Evolutionary conservation across 1,284 basidiomycete genomes (phyloP).

Genomic region (Apiotrichum siamense): DNA sequence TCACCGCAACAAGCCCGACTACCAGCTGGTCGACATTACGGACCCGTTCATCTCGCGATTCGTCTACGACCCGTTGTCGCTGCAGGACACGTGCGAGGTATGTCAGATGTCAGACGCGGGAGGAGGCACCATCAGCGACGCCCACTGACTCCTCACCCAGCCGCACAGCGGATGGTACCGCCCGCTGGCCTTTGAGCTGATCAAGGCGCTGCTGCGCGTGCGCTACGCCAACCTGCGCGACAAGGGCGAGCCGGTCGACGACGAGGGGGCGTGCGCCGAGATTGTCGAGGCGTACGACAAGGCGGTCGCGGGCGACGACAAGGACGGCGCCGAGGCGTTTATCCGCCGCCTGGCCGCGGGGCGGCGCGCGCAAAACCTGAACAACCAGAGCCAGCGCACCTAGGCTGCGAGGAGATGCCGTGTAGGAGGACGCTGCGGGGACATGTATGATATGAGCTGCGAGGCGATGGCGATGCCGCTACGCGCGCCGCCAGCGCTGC

Average conservation of each 20-base stretch:
- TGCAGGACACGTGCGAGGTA: constrained; percentile 62
- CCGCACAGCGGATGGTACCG: constrained; percentile 66
- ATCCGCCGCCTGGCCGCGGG: constrained; percentile 2
- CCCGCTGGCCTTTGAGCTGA: constrained; percentile 64
- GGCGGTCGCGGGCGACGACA: constrained; percentile 8
- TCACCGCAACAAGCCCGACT: constrained; percentile 77
- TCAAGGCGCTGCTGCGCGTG: constrained; percentile 74
- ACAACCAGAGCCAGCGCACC: neutral
- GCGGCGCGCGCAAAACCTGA: neutral
- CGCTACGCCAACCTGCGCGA: constrained; percentile 81
- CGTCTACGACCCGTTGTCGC: constrained; percentile 64
- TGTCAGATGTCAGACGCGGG: neutral
- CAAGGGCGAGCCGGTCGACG: constrained; percentile 18
- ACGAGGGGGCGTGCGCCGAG: constrained; percentile 1
- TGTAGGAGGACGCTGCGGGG: too few relatives aligned
- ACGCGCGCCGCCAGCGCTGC: too few relatives aligned
- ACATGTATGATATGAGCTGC: too few relatives aligned
- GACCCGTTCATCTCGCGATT: constrained; percentile 74
- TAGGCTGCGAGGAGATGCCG: neutral
- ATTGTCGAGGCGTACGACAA: constrained; percentile 14
- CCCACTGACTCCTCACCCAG: too few relatives aligned
- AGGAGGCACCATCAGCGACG: too few relatives aligned
- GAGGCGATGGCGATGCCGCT: too few relatives aligned
- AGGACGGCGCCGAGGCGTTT: constrained; percentile 11
- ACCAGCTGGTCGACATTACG: constrained; percentile 84